These are phyloP conservation scores for Diaporthe capsici DNA, from an alignment of 2,329 filamentous ascomycete genomes.

Conservation along the genomic window DNA sequence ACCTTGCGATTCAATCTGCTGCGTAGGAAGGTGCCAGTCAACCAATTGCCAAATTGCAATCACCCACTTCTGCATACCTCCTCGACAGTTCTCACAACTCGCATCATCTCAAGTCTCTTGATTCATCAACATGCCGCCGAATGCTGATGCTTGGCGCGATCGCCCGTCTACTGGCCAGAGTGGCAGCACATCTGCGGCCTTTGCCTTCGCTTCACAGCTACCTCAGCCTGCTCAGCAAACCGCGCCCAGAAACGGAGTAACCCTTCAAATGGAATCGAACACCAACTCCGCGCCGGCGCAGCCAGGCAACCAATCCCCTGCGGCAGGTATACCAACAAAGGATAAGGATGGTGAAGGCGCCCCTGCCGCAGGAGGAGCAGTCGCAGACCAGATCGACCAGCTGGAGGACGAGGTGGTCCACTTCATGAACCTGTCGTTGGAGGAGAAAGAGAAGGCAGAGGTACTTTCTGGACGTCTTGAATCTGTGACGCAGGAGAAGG, in stretches of 20 bases:
- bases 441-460: slow-evolving; percentile 10
- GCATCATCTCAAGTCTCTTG: neutral
- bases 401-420: slow-evolving; percentile 29
- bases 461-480: neutral
- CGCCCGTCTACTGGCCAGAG: neutral
- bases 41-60: neutral
- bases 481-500: neutral
- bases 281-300: too few relatives aligned
- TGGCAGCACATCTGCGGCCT: neutral
- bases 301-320: too few relatives aligned
- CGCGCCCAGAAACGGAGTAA: neutral
- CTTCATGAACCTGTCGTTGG: slow-evolving; percentile 27
- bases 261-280: too few relatives aligned
- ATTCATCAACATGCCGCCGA: neutral
- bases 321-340: neutral
- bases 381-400: slow-evolving; percentile 8
- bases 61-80: neutral
- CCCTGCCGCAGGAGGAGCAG: neutral
- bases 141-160: neutral
- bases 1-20: neutral
- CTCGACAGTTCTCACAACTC: neutral
- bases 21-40: neutral
- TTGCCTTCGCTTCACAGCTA: neutral
- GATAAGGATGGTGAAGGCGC: neutral
- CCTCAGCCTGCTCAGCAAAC: neutral